Evolutionary conservation across 805 yeast species (phyloP).

Genomic region (Myxozyma udenii): DNA sequence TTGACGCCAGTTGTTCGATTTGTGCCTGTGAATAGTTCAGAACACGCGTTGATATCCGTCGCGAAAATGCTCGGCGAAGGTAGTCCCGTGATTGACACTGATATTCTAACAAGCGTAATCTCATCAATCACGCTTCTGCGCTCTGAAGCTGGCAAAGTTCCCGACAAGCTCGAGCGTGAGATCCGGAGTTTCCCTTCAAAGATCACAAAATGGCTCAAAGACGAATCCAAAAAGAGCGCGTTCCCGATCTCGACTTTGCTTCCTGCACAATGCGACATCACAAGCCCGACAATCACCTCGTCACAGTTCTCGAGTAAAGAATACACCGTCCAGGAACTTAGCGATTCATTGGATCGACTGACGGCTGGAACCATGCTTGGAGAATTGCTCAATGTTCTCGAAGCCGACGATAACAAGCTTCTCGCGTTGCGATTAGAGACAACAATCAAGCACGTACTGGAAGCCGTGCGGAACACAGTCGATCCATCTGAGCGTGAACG

Average conservation of each 20-base stretch:
- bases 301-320: constrained; percentile 9
- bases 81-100: constrained; percentile 35
- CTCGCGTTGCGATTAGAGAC: constrained; percentile 7
- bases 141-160: constrained; percentile 76
- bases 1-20: constrained; percentile 61
- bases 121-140: constrained; percentile 80
- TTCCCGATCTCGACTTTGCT: constrained; percentile 16
- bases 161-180: constrained; percentile 49
- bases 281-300: neutral
- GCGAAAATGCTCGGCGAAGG: constrained; percentile 18
- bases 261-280: constrained; percentile 1
- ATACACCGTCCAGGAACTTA: constrained; percentile 7
- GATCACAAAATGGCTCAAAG: constrained; percentile 17
- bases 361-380: constrained; percentile 11
- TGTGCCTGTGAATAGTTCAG: constrained; percentile 75
- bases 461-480: constrained; percentile 5
- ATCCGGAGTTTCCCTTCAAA: constrained; percentile 10
- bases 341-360: constrained; percentile 4
- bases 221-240: neutral
- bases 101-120: constrained; percentile 62
- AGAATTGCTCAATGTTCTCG: constrained; percentile 16
- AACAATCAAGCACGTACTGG: constrained; percentile 8
- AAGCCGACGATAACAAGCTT: constrained; percentile 14
- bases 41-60: constrained; percentile 54
- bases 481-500: constrained; percentile 8